These are phyloP conservation scores for Salix purpurea DNA, from an alignment of 345 rosid genomes.

Conservation along the genomic window DNA sequence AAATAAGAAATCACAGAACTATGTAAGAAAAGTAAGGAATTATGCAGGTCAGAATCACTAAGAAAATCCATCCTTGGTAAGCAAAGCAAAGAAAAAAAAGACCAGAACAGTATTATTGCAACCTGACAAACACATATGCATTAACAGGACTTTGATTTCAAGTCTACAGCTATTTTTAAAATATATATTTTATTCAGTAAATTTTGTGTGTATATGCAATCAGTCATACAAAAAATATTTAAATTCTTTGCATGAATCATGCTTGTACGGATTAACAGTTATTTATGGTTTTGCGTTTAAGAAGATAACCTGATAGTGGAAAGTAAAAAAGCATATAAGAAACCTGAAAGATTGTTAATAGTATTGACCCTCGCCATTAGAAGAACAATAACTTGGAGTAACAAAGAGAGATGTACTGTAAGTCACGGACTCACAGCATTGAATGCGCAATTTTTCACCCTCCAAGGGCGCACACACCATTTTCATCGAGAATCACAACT, in stretches of 20 bases:
- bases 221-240: not conserved
- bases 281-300: not conserved
- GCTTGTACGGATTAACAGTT: not conserved
- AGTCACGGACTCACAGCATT: slow-evolving; percentile 1
- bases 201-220: not conserved
- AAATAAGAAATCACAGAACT: slow-evolving; percentile 31
- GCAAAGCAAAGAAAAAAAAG: not conserved
- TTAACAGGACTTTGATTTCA: not conserved
- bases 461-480: slow-evolving; percentile 26
- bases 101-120: not conserved
- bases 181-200: not conserved
- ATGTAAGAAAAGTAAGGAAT: not conserved
- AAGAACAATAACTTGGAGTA: not conserved
- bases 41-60: not conserved
- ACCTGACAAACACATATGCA: not conserved
- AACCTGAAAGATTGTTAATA: not conserved
- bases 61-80: not conserved
- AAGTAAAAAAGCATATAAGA: not conserved
- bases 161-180: not conserved
- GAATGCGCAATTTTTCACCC: slow-evolving; percentile 1
- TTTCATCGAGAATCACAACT: slow-evolving; percentile 18
- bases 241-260: not conserved
- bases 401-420: not conserved
- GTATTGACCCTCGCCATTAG: not conserved
- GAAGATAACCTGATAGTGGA: not conserved